These are phyloP conservation scores for Corchorus olitorius DNA, from an alignment of 345 rosid genomes.

Conservation along the genomic window DNA sequence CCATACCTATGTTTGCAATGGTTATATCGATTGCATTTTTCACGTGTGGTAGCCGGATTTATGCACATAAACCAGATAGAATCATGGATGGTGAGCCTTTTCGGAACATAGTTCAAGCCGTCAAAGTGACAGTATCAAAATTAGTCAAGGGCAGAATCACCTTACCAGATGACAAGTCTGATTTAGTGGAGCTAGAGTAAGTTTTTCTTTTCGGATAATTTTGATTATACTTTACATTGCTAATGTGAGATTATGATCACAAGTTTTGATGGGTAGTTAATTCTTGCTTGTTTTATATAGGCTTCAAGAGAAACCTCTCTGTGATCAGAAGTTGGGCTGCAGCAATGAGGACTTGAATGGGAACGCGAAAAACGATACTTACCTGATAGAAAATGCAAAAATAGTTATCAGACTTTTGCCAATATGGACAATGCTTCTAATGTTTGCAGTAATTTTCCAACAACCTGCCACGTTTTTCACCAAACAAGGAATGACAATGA, in stretches of 20 bases:
- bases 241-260: too few species aligned
- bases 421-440: conserved; percentile 85
- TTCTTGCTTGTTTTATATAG: conserved; percentile 37
- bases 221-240: too few species aligned
- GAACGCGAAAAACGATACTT: conserved; percentile 26
- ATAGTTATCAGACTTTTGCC: conserved; percentile 65
- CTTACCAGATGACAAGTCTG: conserved; percentile 41
- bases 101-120: conserved; percentile 25
- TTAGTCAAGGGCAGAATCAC: conserved; percentile 35
- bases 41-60: conserved; percentile 59
- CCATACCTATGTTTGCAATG: conserved; percentile 82
- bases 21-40: conserved; percentile 51
- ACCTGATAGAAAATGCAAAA: conserved; percentile 42
- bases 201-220: too few species aligned
- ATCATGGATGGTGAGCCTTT: conserved; percentile 29
- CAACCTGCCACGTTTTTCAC: conserved; percentile 91
- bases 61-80: conserved; percentile 35
- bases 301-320: conserved; percentile 83
- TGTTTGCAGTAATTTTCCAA: conserved; percentile 88
- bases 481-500: conserved; percentile 90
- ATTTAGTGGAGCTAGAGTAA: conserved; percentile 75
- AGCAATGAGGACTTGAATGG: conserved; percentile 15
- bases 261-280: conserved; percentile 16
- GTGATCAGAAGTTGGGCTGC: conserved; percentile 30
- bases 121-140: conserved; percentile 41